Base-by-base conservation (phyloP, 345 rosid species). In the Kandelia obovata region DNA sequence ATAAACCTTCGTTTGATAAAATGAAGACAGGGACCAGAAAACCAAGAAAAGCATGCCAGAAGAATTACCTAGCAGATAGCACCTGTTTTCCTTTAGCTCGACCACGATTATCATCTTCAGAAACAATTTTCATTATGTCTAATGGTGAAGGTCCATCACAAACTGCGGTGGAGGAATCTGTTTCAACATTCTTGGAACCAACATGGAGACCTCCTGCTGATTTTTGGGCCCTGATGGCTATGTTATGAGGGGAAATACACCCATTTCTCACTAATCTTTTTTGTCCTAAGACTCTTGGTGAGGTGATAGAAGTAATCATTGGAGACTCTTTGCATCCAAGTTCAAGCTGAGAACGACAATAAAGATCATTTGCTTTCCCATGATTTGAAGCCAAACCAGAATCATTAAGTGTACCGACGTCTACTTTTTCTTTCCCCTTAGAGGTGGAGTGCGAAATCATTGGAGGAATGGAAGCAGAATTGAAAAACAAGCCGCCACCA, bases 231-330 rank as follows among this genome's bases (percentile, higher is more conserved):
- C 69, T 86, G 34, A 75, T 73, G 67, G 86, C 87, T 73, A 86
- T 89, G 72, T 73, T 87, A 66, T 76, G 72, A 1, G 95, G 97
- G 77, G 96, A 89, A 37, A 94, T 94, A 79, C 90, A 91, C 43
- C 98, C 98, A 75, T 89, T 81, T 70, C 93, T 77, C n/a, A 91
- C 98, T 81, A 94, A 80, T 72, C 89, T 82, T 77, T 78, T 94
- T 56, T 78, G 82, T 68, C 92, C 85, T 64, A 57, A 58, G 13
- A 70, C 75, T 80, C 81, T 84, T 21, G 86, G 80, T 35, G 81
- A 64, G 37, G 66, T 62, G 65, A 73, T 61, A 64, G 78, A 57
- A 37, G 52, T 35, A 75, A 58, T 62, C 53, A 75, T 75, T n/a
- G 71, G 59, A 72, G 74, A 17, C 30, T 25, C 19, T 6, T 71